phyloP scores from a whole-genome alignment of 192 early-diverging fungal genomes.

The Coemansia sp. region DNA sequence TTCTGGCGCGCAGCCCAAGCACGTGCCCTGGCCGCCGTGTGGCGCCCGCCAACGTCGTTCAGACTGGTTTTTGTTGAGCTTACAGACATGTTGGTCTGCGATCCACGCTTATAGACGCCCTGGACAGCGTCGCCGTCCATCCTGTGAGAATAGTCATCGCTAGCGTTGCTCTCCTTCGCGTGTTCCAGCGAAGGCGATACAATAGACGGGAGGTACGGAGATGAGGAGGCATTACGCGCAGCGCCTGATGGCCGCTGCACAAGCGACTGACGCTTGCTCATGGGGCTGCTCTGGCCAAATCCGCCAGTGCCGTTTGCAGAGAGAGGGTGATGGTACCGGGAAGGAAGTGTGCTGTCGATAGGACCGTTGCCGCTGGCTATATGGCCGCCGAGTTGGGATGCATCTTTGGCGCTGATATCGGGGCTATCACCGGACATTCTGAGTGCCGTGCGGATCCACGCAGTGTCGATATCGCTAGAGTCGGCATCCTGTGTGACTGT shows the following conservation, averaged over 20 bases:
- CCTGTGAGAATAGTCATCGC: background rate
- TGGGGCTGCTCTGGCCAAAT: background rate
- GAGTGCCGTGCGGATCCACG: background rate
- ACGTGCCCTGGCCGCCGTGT: slow-evolving; percentile 46
- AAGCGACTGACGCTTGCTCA: background rate
- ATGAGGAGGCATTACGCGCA: background rate
- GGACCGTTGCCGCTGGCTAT: background rate
- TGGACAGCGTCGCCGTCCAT: background rate
- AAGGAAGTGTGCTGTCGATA: background rate
- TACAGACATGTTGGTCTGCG: slow-evolving; percentile 16
- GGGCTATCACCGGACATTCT: slow-evolving; percentile 4
- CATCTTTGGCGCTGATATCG: slow-evolving; percentile 1
- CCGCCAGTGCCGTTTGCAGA: background rate
- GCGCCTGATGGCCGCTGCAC: background rate
- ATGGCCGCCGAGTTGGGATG: background rate
- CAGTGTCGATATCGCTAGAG: background rate
- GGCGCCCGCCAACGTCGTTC: slow-evolving; percentile 33
- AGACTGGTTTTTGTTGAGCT: slow-evolving; percentile 17
- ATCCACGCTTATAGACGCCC: slow-evolving; percentile 22
- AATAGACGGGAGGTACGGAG: background rate
- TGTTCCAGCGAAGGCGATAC: background rate
- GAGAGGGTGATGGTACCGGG: background rate
- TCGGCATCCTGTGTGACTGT: background rate
- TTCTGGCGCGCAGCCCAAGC: slow-evolving; percentile 46
- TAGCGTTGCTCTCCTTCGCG: background rate